These are phyloP conservation scores for Handroanthus guayacan DNA, from an alignment of 257 asterid species.

Conservation along the genomic window DNA sequence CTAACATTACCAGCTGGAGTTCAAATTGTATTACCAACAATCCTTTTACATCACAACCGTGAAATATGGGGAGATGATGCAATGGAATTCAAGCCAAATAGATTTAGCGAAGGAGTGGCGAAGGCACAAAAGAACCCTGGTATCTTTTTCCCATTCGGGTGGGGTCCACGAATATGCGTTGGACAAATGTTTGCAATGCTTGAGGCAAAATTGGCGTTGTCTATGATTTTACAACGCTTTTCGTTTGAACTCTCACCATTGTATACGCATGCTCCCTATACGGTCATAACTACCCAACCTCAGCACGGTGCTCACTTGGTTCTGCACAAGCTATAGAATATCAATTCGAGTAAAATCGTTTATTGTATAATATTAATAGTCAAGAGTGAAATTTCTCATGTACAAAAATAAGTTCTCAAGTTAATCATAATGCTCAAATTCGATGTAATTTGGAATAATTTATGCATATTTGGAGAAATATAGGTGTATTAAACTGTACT, in stretches of 20 bases:
- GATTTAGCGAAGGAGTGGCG: conserved; percentile 44
- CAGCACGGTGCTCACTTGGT: conserved; percentile 48
- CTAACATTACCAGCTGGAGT: conserved; percentile 29
- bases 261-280: conserved; percentile 43
- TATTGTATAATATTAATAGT: no score
- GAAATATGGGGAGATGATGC: conserved; percentile 44
- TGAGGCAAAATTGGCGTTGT: conserved; percentile 41
- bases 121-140: conserved; percentile 40
- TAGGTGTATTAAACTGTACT: no score
- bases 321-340: conserved; percentile 14
- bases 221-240: conserved; percentile 48
- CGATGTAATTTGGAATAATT: no score
- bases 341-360: no score
- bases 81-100: conserved; percentile 44
- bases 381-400: background rate
- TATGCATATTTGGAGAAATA: no score
- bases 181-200: conserved; percentile 46
- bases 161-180: conserved; percentile 50
- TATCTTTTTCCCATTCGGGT: conserved; percentile 42
- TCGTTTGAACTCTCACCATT: conserved; percentile 44
- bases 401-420: no score
- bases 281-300: conserved; percentile 23
- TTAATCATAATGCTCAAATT: no score
- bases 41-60: conserved; percentile 37
- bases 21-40: background rate